phyloP scores from a whole-genome alignment of 495 filamentous ascomycete genomes.

The Cudoniella acicularis region DNA sequence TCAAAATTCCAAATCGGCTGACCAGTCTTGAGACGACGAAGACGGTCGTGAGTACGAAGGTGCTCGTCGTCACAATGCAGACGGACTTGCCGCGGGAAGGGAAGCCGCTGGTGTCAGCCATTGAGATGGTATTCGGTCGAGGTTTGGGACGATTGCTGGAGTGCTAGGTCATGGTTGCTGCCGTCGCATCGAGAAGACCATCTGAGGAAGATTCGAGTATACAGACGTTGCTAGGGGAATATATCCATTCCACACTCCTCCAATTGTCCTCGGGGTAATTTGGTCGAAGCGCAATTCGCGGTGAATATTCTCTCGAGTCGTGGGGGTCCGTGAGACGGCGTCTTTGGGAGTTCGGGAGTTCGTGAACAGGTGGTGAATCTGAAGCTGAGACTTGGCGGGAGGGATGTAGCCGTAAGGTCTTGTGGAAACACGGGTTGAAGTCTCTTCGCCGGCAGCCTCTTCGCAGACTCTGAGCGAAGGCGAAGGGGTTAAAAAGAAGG shows the following conservation, averaged over 20 bases:
- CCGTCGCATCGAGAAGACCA: neutral
- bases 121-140: neutral
- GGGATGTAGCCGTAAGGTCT: neutral
- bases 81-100: slow-evolving; percentile 58
- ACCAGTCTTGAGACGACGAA: slow-evolving; percentile 72
- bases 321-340: neutral
- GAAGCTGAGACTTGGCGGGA: neutral
- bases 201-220: neutral
- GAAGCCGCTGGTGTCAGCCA: neutral
- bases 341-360: neutral
- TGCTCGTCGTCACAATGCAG: slow-evolving; percentile 68
- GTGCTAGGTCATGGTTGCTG: neutral
- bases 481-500: too few species aligned
- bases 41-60: slow-evolving; percentile 60
- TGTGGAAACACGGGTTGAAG: neutral
- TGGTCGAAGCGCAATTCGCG: neutral
- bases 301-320: neutral
- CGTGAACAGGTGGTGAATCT: neutral
- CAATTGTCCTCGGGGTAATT: neutral
- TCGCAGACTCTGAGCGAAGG: neutral
- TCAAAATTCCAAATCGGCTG: slow-evolving; percentile 70
- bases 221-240: neutral
- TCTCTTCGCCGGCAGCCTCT: neutral
- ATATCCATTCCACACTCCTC: neutral
- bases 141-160: neutral